These are phyloP conservation scores for Scedosporium dehoogii DNA, from an alignment of 2,329 filamentous ascomycete species.

Conservation along the genomic window DNA sequence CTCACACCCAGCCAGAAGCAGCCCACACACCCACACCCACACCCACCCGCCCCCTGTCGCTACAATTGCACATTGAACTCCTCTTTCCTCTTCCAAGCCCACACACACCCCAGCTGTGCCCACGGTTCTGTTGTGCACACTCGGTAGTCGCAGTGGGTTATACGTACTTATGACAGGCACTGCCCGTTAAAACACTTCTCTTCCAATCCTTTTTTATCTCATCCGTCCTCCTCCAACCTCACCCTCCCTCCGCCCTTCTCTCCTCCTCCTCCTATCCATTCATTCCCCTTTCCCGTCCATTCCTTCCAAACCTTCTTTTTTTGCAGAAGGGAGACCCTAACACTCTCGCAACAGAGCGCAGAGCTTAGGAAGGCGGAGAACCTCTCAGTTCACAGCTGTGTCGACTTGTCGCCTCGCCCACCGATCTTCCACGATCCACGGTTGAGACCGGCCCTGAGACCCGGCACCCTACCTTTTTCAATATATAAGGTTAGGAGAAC, in stretches of 20 bases:
- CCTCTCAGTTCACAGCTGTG: constrained; percentile 9
- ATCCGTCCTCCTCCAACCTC: constrained; percentile 44
- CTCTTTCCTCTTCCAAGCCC: neutral
- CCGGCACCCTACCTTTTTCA: constrained; percentile 6
- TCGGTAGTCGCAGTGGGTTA: neutral
- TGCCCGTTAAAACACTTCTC: constrained; percentile 38
- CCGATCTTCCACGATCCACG: constrained; percentile 6
- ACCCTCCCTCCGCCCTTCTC: constrained; percentile 28
- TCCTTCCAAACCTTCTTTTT: constrained; percentile 33
- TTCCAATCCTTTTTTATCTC: constrained; percentile 46
- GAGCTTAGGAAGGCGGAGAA: constrained; percentile 14
- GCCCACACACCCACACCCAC: constrained; percentile 5
- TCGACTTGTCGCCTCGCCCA: constrained; percentile 4
- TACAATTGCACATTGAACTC: neutral
- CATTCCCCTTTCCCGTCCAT: constrained; percentile 42
- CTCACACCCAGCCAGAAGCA: neutral
- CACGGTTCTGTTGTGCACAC: constrained; percentile 1
- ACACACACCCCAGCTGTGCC: constrained; percentile 3
- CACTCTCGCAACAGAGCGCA: constrained; percentile 12
- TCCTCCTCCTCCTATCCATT: constrained; percentile 35
- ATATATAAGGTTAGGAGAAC: constrained; percentile 4
- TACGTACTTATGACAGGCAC: constrained; percentile 6
- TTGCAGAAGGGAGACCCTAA: constrained; percentile 20
- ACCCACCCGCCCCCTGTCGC: neutral
- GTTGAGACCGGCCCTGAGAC: constrained; percentile 6